These are phyloP conservation scores for Besnoitia besnoiti DNA, from an alignment of 169 alveolate genomes.

Conservation along the genomic window DNA sequence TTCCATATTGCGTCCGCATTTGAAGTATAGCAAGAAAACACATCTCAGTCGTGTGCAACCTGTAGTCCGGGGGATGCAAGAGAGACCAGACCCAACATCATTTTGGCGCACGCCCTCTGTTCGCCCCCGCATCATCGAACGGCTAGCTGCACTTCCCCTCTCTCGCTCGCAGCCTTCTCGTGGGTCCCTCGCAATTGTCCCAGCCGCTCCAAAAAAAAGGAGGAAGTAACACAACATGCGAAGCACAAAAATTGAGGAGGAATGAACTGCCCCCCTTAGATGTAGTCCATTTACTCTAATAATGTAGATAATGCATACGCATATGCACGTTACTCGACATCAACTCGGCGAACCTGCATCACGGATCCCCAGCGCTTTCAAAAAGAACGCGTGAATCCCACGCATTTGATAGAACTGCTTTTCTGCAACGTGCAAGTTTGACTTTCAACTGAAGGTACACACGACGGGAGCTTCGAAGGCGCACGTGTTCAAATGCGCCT, in stretches of 20 bases:
- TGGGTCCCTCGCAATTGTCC: not conserved
- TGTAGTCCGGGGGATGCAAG: too few relatives aligned
- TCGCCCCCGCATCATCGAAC: too few relatives aligned
- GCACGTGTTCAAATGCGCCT: not conserved
- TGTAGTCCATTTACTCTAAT: not conserved
- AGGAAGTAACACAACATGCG: not conserved
- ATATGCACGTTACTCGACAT: not conserved
- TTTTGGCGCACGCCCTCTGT: too few relatives aligned
- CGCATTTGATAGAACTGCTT: not conserved
- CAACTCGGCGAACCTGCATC: not conserved
- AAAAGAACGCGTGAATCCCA: not conserved
- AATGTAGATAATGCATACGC: not conserved
- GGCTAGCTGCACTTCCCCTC: too few relatives aligned
- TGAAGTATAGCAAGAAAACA: too few relatives aligned
- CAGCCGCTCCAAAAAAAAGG: not conserved
- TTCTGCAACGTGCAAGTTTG: not conserved
- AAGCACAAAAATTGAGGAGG: not conserved
- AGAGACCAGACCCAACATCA: too few relatives aligned
- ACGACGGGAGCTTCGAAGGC: not conserved
- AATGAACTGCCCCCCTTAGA: not conserved
- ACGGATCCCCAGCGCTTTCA: not conserved
- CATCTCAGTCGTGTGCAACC: too few relatives aligned
- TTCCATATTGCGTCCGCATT: too few relatives aligned
- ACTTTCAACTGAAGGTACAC: constrained; percentile 2
- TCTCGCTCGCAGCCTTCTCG: too few relatives aligned